These are phyloP conservation scores for Coemansia sp. DNA, from an alignment of 192 early-diverging fungal species.

Conservation along the genomic window DNA sequence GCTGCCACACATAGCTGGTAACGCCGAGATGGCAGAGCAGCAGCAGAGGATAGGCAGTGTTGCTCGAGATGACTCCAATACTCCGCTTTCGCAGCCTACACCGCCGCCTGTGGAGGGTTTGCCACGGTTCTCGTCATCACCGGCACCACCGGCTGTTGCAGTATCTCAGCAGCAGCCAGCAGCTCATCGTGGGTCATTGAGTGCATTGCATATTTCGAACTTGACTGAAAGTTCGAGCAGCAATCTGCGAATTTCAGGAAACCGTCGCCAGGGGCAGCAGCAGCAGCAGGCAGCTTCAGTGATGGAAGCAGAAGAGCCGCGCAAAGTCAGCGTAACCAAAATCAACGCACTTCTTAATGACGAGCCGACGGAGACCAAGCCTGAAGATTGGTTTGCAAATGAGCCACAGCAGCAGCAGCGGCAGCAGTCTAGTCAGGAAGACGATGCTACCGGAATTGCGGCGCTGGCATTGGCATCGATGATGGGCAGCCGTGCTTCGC, in stretches of 20 bases:
- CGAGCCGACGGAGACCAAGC: slow-evolving; percentile 9
- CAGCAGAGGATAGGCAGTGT: background rate
- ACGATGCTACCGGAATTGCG: slow-evolving; percentile 45
- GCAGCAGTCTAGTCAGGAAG: slow-evolving; percentile 18
- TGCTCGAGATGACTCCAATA: slow-evolving; percentile 24
- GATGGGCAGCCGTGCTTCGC: slow-evolving; percentile 28
- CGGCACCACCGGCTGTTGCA: slow-evolving; percentile 5
- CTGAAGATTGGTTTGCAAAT: slow-evolving; percentile 23
- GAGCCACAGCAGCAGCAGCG: background rate
- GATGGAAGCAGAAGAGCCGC: slow-evolving; percentile 8
- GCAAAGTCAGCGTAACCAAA: slow-evolving; percentile 26
- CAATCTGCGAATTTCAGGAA: background rate
- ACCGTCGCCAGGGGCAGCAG: background rate
- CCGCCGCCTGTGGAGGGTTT: slow-evolving; percentile 46
- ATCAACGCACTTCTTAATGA: slow-evolving; percentile 46
- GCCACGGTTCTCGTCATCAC: slow-evolving; percentile 40
- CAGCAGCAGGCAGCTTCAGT: background rate
- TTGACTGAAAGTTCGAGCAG: slow-evolving; percentile 6
- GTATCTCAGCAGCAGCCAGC: background rate
- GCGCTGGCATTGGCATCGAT: slow-evolving; percentile 49
- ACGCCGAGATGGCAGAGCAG: background rate
- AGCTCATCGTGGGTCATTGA: background rate
- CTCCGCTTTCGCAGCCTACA: slow-evolving; percentile 37
- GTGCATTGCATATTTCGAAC: slow-evolving; percentile 21
- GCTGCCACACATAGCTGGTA: background rate